These are phyloP conservation scores for Lagenidium sp. DNA, from an alignment of 352 stramenopile species.

Conservation along the genomic window DNA sequence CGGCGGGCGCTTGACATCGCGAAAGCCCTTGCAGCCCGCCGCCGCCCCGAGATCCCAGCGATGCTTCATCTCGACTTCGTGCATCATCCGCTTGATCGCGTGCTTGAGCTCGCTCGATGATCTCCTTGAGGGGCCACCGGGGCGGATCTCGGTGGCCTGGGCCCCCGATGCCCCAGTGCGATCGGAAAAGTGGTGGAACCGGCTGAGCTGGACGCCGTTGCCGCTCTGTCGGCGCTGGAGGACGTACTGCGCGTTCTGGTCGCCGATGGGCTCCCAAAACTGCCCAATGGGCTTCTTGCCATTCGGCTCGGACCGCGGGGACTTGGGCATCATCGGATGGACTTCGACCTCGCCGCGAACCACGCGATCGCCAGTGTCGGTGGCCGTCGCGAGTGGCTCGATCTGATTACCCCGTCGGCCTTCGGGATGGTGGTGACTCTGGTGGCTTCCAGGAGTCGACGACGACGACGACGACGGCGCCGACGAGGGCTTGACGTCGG, in stretches of 20 bases:
- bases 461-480: background rate
- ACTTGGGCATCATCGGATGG: no score
- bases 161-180: background rate
- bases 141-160: no score
- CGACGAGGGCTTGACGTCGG: conserved; percentile 8
- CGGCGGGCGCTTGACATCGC: background rate
- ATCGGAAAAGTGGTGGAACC: conserved; percentile 48
- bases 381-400: no score
- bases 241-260: conserved; percentile 64
- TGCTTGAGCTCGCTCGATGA: conserved; percentile 41
- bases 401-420: no score
- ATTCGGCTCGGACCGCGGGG: no score
- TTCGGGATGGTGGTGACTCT: no score
- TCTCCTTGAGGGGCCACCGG: no score
- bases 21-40: background rate
- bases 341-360: background rate
- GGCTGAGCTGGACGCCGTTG: conserved; percentile 41
- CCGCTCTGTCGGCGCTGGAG: conserved; percentile 28
- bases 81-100: conserved; percentile 46
- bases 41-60: background rate
- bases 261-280: conserved; percentile 61
- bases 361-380: no score
- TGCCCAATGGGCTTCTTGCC: conserved; percentile 30
- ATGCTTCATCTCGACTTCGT: conserved; percentile 24
- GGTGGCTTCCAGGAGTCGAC: no score